A percentile compares a stretch with the other conserved stretches of the same genome.
These are phyloP conservation scores for Lobosporangium transversale DNA, from an alignment of 192 early-diverging fungal species.

Conservation along the genomic window DNA sequence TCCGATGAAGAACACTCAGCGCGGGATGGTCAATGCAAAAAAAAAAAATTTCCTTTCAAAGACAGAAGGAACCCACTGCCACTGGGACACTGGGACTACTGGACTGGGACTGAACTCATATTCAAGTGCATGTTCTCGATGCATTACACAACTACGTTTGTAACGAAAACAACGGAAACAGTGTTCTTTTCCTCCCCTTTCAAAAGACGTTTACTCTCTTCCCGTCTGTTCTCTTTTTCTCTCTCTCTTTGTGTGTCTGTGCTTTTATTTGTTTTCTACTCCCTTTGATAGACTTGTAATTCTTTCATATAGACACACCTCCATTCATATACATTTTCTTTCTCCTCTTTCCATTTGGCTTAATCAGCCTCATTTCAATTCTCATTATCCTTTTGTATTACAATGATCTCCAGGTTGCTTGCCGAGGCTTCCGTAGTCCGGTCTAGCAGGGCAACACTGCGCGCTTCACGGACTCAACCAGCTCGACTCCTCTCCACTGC, in stretches of 20 bases:
- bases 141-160: too few species aligned
- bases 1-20: too few species aligned
- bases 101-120: too few species aligned
- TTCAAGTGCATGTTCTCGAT: too few species aligned
- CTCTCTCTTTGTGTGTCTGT: background rate
- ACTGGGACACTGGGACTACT: too few species aligned
- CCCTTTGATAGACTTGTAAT: background rate
- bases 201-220: background rate
- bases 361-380: background rate
- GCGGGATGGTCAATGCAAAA: too few species aligned
- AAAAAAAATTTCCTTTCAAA: too few species aligned
- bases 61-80: too few species aligned
- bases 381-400: background rate
- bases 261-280: background rate
- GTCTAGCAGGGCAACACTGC: conserved; percentile 2
- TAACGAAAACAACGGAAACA: background rate
- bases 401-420: conserved; percentile 54
- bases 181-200: background rate
- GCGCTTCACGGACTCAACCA: conserved; percentile 1
- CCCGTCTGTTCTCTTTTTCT: background rate
- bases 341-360: background rate
- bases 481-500: conserved; percentile 35
- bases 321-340: background rate
- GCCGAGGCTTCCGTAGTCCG: conserved; percentile 33
- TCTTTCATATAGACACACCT: background rate